Evolutionary conservation across 768 basidiomycete genomes (phyloP), one percentile per base, ranked within the genome.

Genomic region (Sutorius australiensis): DNA sequence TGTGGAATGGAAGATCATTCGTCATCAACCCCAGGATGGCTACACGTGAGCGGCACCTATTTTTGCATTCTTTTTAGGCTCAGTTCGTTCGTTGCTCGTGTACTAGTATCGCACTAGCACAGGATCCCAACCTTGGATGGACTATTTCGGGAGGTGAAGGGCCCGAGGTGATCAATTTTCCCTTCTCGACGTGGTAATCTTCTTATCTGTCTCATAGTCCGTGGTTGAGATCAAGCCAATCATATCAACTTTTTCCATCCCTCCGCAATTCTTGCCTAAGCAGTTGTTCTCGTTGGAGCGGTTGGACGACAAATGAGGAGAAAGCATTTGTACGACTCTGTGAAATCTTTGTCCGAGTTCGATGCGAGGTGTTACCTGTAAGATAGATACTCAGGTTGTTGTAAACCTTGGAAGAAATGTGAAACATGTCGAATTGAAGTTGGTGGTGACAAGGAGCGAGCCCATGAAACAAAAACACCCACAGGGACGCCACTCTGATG

Each of bases 1-100:
- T 11, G 9, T 2, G 10, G 34, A 16, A 36, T 51, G 50, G 50
- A 0, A 11, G 8, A 8, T 47, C 12, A 11, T 1, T 5, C 2
- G n/a, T 14, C 34, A 7, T 3, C 1, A 5, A 37, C 0, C 0
- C 19, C 44, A 24, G 19, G 3, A 7, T 0, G 17, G 17, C 3
- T 47, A 37, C 11, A 37, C 19, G 44, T 51, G 45, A 31, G 43
- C 2, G 36, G 14, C 14, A 33, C 7, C 16, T 4, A 8, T 14
- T 13, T 16, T 21, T 1, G 5, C 1, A 30, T 5, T 10, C 6
- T 3, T 13, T 8, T 10, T 14, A 3, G n/a, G 46, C 2, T 36
- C 32, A 3, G 12, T 17, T 30, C 32, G 36, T 6, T 14, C 42
- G 5, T 17, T 16, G 13, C 28, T 8, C 11, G 48, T 27, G 24